Evolutionary conservation across 345 rosid genomes (phyloP), one percentile per base, ranked within the genome.

Genomic region (Populus deltoides): DNA sequence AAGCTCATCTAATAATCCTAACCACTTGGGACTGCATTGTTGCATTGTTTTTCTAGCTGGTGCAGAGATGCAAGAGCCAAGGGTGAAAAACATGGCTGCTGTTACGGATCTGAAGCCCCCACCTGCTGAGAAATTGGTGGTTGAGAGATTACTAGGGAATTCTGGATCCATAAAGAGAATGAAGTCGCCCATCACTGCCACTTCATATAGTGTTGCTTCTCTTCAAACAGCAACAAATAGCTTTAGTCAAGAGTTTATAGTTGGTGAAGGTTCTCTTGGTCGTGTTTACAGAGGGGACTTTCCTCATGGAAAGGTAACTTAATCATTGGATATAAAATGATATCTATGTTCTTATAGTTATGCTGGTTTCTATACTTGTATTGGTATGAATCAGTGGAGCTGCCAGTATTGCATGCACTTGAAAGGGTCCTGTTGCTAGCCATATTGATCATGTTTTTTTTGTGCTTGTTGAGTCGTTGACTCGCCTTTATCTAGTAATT

Each of bases 241-340:
- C 87, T 94, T 97, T 75, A 87, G 96, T 80, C 99, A 94, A 87
- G 99, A 97, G 81, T 86, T 80, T 85, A 84, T 97, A 69, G 80
- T 97, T 6, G 98, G 99, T 70, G 99, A 97, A 91, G 99, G 99
- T 70, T 97, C 98, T 74, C 82, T 94, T 16, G 99, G 99, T 76
- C 98, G 99, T 76, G 99, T 97, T 73, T 97, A 97, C 86, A 90
- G 75, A 81, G 99, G 93, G 75, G 98, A 92, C 72, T 91, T 97
- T 73, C 86, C 92, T 25, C 90, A 89, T 39, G 97, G 97, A 81
- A 97, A 91, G 97, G 99, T 94, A 87, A 77, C 63, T 67, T 36
- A 36, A 22, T 43, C 45, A 41, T 6, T 51, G 63, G 59, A 75
- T 41, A 38, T 20, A 70, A 25, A 10, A 12, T 33, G 45, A 47